Percentiles rank a stretch among this genome's conserved stretches.
These are phyloP conservation scores for Millerozyma acaciae DNA, from an alignment of 805 yeast genomes.

Conservation along the genomic window DNA sequence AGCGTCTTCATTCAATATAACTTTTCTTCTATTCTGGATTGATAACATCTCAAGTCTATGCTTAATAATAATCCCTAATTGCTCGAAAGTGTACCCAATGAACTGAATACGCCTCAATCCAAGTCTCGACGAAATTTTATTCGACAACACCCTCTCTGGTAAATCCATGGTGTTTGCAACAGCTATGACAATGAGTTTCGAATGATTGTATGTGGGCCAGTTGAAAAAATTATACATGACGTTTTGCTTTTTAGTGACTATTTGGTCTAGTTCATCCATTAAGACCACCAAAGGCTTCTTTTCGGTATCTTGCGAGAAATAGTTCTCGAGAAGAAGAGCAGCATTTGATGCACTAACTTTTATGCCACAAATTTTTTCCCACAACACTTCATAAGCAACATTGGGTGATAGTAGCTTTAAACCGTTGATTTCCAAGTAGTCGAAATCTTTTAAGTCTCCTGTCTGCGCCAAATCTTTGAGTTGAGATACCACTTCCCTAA, in stretches of 20 bases:
- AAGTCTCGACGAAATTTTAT: slow-evolving; percentile 85
- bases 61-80: slow-evolving; percentile 69
- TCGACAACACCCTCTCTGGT: slow-evolving; percentile 83
- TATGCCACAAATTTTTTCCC: slow-evolving; percentile 66
- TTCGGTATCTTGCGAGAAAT: slow-evolving; percentile 44
- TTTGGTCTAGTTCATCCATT: slow-evolving; percentile 90
- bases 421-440: slow-evolving; percentile 86
- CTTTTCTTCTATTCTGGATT: slow-evolving; percentile 33
- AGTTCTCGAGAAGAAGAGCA: slow-evolving; percentile 62
- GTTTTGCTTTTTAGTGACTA: slow-evolving; percentile 75
- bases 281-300: slow-evolving; percentile 64
- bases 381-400: slow-evolving; percentile 75
- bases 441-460: slow-evolving; percentile 44
- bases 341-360: slow-evolving; percentile 62
- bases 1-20: slow-evolving; percentile 62
- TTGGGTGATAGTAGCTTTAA: slow-evolving; percentile 76
- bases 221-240: slow-evolving; percentile 95
- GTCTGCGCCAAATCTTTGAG: slow-evolving; percentile 37
- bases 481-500: slow-evolving; percentile 77
- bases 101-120: slow-evolving; percentile 87
- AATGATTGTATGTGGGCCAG: slow-evolving; percentile 86
- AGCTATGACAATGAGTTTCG: slow-evolving; percentile 83
- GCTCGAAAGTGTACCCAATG: slow-evolving; percentile 80
- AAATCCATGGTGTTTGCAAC: slow-evolving; percentile 97
- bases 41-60: slow-evolving; percentile 55